A percentile compares a stretch with the other conserved stretches of the same genome.
phyloP scores from a whole-genome alignment of 2,329 filamentous ascomycete genomes.

The Calonectria pauciramosa region DNA sequence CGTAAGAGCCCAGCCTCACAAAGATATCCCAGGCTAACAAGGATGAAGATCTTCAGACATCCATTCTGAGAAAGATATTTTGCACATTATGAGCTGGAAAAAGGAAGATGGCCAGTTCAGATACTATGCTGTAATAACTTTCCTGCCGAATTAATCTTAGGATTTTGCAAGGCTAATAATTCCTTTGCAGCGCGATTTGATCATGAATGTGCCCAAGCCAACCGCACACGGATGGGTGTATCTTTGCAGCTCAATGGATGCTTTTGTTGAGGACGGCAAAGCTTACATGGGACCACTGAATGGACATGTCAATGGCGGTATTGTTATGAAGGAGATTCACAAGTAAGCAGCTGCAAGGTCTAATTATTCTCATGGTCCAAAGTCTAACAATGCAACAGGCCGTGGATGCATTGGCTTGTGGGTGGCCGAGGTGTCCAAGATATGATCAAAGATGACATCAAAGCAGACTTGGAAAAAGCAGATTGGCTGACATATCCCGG shows the following conservation, averaged over 20 bases:
- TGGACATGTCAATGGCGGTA: conserved; percentile 21
- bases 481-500: neutral
- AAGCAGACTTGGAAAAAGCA: neutral
- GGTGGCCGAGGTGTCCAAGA: neutral
- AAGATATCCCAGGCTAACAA: neutral
- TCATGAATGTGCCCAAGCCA: neutral
- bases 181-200: neutral
- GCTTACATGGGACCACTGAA: conserved; percentile 22
- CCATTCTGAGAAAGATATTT: neutral
- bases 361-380: too few species aligned
- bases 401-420: conserved; percentile 17
- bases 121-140: conserved; percentile 1
- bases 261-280: conserved; percentile 6
- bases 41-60: neutral
- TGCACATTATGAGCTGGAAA: conserved; percentile 5
- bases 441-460: neutral
- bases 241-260: conserved; percentile 16
- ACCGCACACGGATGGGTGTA: conserved; percentile 16
- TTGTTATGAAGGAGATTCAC: conserved; percentile 25
- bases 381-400: neutral
- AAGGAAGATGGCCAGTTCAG: neutral
- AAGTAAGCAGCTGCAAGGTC: neutral
- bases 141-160: neutral
- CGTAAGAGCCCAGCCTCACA: neutral
- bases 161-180: neutral